These are phyloP conservation scores for Xylaria cubensis DNA, from an alignment of 495 filamentous ascomycete species.

Conservation along the genomic window DNA sequence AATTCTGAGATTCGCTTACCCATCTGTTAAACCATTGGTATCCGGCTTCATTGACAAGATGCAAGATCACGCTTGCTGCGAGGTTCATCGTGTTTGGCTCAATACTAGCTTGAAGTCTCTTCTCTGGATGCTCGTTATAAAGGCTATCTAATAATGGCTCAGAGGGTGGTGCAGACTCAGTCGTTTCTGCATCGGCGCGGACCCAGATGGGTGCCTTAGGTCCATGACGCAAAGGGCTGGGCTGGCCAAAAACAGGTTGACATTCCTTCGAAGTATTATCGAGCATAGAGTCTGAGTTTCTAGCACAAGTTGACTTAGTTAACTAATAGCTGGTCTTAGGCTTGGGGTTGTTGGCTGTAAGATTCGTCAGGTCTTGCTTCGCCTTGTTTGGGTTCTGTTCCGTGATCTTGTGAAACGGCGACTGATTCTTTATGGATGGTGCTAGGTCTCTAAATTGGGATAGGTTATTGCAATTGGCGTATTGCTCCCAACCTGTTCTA, in stretches of 20 bases:
- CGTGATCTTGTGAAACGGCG: neutral
- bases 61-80: slow-evolving; percentile 12
- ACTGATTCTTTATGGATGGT: neutral
- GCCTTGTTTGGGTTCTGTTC: neutral
- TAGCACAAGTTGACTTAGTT: neutral
- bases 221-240: neutral
- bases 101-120: slow-evolving; percentile 24
- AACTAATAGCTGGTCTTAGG: too few species aligned
- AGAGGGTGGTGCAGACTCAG: neutral
- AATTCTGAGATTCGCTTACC: too few species aligned
- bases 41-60: slow-evolving; percentile 25
- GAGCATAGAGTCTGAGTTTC: neutral
- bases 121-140: slow-evolving; percentile 25
- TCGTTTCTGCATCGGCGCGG: neutral
- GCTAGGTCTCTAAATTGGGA: neutral
- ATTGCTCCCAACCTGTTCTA: slow-evolving; percentile 4
- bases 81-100: neutral
- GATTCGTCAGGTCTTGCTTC: neutral
- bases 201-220: neutral
- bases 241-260: neutral
- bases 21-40: slow-evolving; percentile 31
- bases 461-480: neutral
- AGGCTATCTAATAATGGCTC: slow-evolving; percentile 26
- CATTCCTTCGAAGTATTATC: neutral
- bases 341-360: neutral